Evolutionary conservation across 371 early-diverging fungal species (phyloP).

Genomic region (Mucor circinelloides): DNA sequence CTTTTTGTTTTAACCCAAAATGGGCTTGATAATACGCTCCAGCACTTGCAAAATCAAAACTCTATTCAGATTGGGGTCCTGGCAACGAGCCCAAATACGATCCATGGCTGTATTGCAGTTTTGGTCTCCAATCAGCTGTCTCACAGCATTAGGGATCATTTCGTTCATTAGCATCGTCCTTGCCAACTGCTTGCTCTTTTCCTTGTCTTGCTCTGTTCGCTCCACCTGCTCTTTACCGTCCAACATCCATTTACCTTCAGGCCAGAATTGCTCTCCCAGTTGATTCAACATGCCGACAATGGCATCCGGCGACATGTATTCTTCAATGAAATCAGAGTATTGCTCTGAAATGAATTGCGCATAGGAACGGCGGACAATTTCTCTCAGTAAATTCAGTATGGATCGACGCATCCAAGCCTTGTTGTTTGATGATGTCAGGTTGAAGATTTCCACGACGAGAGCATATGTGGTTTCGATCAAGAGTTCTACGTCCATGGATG

Average conservation of each 20-base stretch:
- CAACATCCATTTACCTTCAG: conserved; percentile 33
- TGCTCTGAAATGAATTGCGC: conserved; percentile 45
- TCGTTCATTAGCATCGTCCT: conserved; percentile 32
- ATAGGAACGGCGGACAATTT: conserved; percentile 52
- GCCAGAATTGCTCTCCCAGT: conserved; percentile 42
- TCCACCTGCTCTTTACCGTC: conserved; percentile 6
- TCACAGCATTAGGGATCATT: conserved; percentile 41
- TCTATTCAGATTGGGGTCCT: conserved; percentile 42
- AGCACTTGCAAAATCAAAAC: conserved; percentile 46
- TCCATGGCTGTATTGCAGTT: conserved; percentile 52
- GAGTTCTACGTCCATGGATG: conserved; percentile 46
- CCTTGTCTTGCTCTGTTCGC: conserved; percentile 38
- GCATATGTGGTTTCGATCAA: conserved; percentile 55
- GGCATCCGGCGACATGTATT: conserved; percentile 40
- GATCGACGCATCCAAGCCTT: conserved; percentile 53
- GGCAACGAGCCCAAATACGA: conserved; percentile 46
- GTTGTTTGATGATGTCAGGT: conserved; percentile 47
- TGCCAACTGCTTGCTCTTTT: conserved; percentile 31
- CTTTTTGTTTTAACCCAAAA: conserved; percentile 40
- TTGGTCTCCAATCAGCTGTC: conserved; percentile 53
- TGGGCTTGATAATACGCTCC: conserved; percentile 45
- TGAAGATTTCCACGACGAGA: conserved; percentile 47
- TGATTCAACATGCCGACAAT: conserved; percentile 29
- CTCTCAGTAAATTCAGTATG: conserved; percentile 41
- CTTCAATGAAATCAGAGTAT: conserved; percentile 40